Evolutionary conservation across 441 rosid genomes (phyloP).

Genomic region (Daphne laureola): DNA sequence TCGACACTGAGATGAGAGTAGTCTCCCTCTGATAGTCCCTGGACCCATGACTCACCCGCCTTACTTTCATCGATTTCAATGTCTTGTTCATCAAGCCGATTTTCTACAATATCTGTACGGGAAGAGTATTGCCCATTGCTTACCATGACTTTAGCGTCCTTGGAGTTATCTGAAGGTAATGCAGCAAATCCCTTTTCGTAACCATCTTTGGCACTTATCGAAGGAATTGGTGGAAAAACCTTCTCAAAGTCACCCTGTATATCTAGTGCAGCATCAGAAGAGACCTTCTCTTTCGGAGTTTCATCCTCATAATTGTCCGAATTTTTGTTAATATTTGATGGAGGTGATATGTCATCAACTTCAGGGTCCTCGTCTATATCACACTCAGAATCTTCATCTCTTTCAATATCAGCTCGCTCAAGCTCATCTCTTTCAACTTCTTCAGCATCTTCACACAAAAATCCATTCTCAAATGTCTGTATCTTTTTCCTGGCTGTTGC

Average conservation of each 20-base stretch:
- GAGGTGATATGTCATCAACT: conserved; percentile 71
- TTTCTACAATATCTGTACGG: conserved; percentile 25
- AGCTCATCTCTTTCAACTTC: conserved; percentile 93
- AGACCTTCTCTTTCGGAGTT: conserved; percentile 28
- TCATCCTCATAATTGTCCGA: conserved; percentile 27
- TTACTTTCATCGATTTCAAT: conserved; percentile 72
- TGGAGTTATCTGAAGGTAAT: conserved; percentile 23
- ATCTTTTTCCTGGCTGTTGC: conserved; percentile 89
- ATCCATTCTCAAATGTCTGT: conserved; percentile 76
- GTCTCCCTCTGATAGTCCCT: conserved; percentile 94
- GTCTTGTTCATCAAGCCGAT: conserved; percentile 35
- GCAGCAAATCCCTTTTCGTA: too few relatives aligned
- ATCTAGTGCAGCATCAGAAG: conserved; percentile 25
- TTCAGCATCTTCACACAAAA: conserved; percentile 80
- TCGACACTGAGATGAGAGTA: conserved; percentile 89
- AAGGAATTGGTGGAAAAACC: conserved; percentile 28
- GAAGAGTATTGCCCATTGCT: conserved; percentile 25
- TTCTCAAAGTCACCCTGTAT: conserved; percentile 26
- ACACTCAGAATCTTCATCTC: conserved; percentile 89
- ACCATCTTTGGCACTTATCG: conserved; percentile 31
- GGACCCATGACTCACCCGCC: conserved; percentile 85
- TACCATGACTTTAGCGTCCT: conserved; percentile 28
- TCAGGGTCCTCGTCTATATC: conserved; percentile 91
- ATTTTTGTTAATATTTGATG: conserved; percentile 37
- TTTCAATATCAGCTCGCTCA: conserved; percentile 54